Evolutionary conservation across 2,329 filamentous ascomycete genomes (phyloP).

Genomic region (Penicillium sp.): DNA sequence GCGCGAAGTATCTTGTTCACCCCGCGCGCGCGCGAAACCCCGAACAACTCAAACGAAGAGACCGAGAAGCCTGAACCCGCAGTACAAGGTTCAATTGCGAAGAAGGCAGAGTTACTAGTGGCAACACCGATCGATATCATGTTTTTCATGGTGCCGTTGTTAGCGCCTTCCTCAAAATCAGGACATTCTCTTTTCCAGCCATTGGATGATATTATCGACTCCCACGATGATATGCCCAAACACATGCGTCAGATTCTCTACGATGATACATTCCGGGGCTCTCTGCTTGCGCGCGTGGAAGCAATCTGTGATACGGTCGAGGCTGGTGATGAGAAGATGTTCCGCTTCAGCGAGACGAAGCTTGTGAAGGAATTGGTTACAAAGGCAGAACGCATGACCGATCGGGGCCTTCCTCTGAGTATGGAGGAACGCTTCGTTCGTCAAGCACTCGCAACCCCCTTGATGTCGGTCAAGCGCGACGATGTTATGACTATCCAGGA

Average conservation of each 20-base stretch:
- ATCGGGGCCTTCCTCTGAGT: slow-evolving; percentile 66
- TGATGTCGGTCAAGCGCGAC: slow-evolving; percentile 66
- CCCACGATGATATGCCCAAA: slow-evolving; percentile 41
- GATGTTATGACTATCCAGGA: slow-evolving; percentile 37
- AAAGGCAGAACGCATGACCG: slow-evolving; percentile 71
- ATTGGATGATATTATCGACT: slow-evolving; percentile 51
- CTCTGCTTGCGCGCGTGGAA: slow-evolving; percentile 65
- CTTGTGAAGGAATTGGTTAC: slow-evolving; percentile 62
- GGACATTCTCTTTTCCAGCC: slow-evolving; percentile 48
- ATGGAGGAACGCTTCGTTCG: slow-evolving; percentile 84
- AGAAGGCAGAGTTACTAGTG: slow-evolving; percentile 72
- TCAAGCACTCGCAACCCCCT: slow-evolving; percentile 71
- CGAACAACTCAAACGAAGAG: slow-evolving; percentile 11
- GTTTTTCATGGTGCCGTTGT: slow-evolving; percentile 75
- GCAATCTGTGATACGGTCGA: slow-evolving; percentile 78
- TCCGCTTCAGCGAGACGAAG: slow-evolving; percentile 71
- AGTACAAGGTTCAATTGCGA: slow-evolving; percentile 56
- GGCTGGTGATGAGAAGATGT: slow-evolving; percentile 81
- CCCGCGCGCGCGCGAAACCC: slow-evolving; percentile 19
- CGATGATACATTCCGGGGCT: slow-evolving; percentile 39
- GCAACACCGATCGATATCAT: slow-evolving; percentile 81
- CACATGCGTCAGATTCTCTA: slow-evolving; percentile 44
- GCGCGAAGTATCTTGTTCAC: slow-evolving; percentile 58
- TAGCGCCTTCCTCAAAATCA: slow-evolving; percentile 52
- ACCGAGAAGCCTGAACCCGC: slow-evolving; percentile 12